Base-by-base conservation (phyloP, 2,329 filamentous ascomycete species). In the Lizonia empirigonia region DNA sequence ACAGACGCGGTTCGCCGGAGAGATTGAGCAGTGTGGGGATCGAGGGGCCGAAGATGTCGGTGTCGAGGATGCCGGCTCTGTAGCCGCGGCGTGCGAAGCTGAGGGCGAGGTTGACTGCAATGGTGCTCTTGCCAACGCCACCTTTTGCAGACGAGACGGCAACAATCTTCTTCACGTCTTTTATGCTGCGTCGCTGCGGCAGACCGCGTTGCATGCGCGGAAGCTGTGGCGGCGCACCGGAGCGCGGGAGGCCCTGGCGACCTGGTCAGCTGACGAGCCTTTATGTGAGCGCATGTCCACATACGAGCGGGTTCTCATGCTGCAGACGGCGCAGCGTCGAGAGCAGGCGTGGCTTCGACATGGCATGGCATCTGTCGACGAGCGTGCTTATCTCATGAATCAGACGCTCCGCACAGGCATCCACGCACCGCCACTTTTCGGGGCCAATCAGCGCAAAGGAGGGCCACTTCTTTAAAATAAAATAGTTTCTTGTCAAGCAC, bases 91-190 rank as follows among this genome's bases (percentile, higher is more conserved):
- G 85, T 2, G 93, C 91, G 69, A 96, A 90, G 5, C 92, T 85
- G 0, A 99, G 80, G 0, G 94, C 90, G 19, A 99, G 80, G 65
- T 99, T 99, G 24, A 80, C 81, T 81, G 40, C 87, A 35, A 97
- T 86, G 7, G 94, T 99, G 62, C 91, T 96, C 72, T 99, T 99
- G 1, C 94, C 94, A 0, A 99, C 94, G n/a, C 94, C 94, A 2
- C 94, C 94, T 70, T 99, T 99, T 12, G 94, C 94, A 1, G 92
- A 97, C 4, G 91, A 96, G 12, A 99, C 90, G n/a, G 92, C 91
- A 52, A 99, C 85, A n/a, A 97, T 86, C 71, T 96, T 96, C 59
- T 85, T 83, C 19, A 99, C 93, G 70, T 92, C 86, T 20, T 83
- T 82, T 62, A 99, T 96, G 62, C 84, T 86, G 59, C 90, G 84